Evolutionary conservation across 1,139 yeast species (phyloP).

Genomic region (Candida gigantensis): DNA sequence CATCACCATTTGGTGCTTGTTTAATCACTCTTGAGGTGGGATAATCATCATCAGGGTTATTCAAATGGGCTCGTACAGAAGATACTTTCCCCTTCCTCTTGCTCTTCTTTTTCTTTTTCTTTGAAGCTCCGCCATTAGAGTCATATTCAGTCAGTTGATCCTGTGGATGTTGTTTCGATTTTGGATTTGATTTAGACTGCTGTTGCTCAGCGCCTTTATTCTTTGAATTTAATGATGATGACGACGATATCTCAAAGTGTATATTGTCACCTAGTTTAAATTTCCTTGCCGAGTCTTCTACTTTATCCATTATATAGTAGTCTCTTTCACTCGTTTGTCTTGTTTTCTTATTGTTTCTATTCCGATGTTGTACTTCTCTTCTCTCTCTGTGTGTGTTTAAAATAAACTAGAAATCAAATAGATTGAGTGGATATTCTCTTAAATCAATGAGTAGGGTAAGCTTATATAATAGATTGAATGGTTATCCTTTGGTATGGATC

Average conservation of each 20-base stretch:
- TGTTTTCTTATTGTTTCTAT: slow-evolving; percentile 4
- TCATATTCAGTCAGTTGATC: background rate
- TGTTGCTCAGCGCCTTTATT: slow-evolving; percentile 1
- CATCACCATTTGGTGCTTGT: slow-evolving; percentile 74
- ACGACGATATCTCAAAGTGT: slow-evolving; percentile 52
- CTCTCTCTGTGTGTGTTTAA: background rate
- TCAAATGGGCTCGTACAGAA: slow-evolving; percentile 45
- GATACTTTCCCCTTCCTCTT: slow-evolving; percentile 24
- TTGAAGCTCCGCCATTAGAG: slow-evolving; percentile 16
- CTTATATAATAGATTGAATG: too few species aligned
- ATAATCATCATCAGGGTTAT: slow-evolving; percentile 62
- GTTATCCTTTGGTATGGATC: too few species aligned
- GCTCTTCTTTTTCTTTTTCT: slow-evolving; percentile 39
- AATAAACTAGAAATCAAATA: too few species aligned
- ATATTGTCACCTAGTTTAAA: slow-evolving; percentile 50
- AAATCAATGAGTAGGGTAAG: too few species aligned
- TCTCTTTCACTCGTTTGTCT: too few species aligned
- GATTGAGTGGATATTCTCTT: too few species aligned
- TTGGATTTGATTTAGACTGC: slow-evolving; percentile 1
- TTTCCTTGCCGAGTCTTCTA: slow-evolving; percentile 12
- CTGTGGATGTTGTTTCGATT: slow-evolving; percentile 1
- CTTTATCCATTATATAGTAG: slow-evolving; percentile 8
- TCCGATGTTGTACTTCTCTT: background rate
- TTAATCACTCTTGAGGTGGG: slow-evolving; percentile 74
- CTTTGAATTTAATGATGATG: slow-evolving; percentile 7